A percentile compares a stretch with the other conserved stretches of the same genome.
Evolutionary conservation across 495 filamentous ascomycete genomes (phyloP).

Genomic region (Cercophora sp.): DNA sequence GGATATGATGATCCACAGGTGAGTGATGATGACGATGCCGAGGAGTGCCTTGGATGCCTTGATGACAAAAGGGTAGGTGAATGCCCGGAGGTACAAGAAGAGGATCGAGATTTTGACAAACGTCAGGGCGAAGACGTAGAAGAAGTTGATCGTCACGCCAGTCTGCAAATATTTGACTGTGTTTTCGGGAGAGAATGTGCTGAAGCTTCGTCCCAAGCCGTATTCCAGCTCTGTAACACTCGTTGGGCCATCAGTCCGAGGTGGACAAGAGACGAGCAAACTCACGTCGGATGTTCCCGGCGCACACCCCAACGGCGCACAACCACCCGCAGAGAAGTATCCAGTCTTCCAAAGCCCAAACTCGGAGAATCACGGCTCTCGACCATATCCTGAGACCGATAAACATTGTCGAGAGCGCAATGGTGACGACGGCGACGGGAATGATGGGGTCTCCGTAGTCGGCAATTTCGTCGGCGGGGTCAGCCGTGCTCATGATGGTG

Average conservation of each 20-base stretch:
- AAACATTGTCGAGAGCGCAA: background rate
- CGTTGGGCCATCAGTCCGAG: background rate
- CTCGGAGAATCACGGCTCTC: background rate
- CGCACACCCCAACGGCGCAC: background rate
- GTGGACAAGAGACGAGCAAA: too few species aligned
- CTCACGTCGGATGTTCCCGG: background rate
- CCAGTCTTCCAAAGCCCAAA: background rate
- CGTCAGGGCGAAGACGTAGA: slow-evolving; percentile 3
- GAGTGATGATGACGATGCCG: background rate
- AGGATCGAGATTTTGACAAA: slow-evolving; percentile 11
- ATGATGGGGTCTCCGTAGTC: too few species aligned
- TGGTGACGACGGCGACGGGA: background rate
- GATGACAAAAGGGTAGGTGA: background rate
- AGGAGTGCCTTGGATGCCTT: slow-evolving; percentile 4
- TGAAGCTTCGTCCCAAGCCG: background rate
- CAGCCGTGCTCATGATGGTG: too few species aligned
- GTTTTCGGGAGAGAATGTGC: background rate
- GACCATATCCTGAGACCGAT: background rate
- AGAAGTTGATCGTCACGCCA: background rate
- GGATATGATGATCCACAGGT: slow-evolving; percentile 1
- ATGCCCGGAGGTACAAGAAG: slow-evolving; percentile 13
- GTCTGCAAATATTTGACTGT: background rate
- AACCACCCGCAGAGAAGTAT: background rate
- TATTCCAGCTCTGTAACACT: background rate
- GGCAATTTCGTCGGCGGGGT: too few species aligned